Percentiles rank a stretch among this genome's conserved stretches.
Evolutionary conservation across 306 rosid genomes (phyloP).

Genomic region (Quercus bicolor): DNA sequence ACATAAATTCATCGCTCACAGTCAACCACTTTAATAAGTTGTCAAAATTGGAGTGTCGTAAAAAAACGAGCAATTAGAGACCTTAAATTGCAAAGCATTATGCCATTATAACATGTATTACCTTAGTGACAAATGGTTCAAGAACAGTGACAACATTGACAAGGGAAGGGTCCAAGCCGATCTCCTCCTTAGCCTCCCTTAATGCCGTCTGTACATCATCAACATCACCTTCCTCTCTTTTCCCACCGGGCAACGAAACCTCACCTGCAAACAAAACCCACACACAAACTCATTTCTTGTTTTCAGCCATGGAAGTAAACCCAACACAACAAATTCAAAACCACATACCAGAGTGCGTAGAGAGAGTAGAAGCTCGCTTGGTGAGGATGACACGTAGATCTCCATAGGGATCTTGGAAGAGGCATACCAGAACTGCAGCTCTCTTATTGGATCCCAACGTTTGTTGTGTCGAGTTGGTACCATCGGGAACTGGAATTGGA

Average conservation of each 20-base stretch:
- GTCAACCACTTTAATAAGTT: background rate
- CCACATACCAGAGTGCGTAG: constrained; percentile 62
- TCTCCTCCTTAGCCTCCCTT: constrained; percentile 90
- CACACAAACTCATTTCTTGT: background rate
- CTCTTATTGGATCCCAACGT: constrained; percentile 31
- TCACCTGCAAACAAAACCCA: constrained; percentile 52
- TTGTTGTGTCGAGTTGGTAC: constrained; percentile 4
- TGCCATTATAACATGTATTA: background rate
- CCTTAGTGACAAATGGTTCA: constrained; percentile 56
- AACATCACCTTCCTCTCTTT: constrained; percentile 62
- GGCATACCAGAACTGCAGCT: constrained; percentile 72
- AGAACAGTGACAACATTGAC: constrained; percentile 57
- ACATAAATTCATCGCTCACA: too few species aligned
- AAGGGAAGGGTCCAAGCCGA: constrained; percentile 73
- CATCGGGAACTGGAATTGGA: constrained; percentile 16
- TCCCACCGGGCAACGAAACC: constrained; percentile 88
- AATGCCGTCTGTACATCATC: constrained; percentile 69
- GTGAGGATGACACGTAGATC: constrained; percentile 62
- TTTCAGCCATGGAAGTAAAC: background rate
- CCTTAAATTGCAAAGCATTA: background rate
- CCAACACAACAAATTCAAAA: background rate
- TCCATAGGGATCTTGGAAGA: constrained; percentile 46
- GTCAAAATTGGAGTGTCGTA: too few species aligned
- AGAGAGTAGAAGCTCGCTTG: constrained; percentile 66
- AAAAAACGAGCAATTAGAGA: too few species aligned